Evolutionary conservation across 164 flowering plant genomes (phyloP).

Genomic region (Platanus orientalis): DNA sequence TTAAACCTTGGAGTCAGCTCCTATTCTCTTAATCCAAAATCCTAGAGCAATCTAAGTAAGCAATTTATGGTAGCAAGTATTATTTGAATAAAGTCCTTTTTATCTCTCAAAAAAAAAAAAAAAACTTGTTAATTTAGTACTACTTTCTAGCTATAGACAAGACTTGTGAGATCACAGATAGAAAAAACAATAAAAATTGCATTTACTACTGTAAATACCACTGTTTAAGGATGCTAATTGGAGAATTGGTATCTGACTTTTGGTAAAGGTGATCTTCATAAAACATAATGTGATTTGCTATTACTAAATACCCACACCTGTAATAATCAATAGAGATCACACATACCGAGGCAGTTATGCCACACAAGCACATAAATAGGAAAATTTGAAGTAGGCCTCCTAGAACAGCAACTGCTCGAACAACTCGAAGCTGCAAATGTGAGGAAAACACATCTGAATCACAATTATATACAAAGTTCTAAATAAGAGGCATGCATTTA

Average conservation of each 20-base stretch:
- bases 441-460: constrained; percentile 7
- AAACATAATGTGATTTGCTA: not conserved
- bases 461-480: not conserved
- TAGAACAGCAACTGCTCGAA: constrained; percentile 91
- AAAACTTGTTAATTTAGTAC: too few species aligned
- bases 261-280: not conserved
- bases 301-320: not conserved
- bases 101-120: too few species aligned
- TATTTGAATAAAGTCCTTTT: too few species aligned
- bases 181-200: too few species aligned
- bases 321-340: not conserved
- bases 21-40: too few species aligned
- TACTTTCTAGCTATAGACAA: too few species aligned
- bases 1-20: too few species aligned
- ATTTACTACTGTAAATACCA: too few species aligned
- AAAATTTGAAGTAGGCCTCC: constrained; percentile 92
- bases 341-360: constrained; percentile 82
- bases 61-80: too few species aligned
- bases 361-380: constrained; percentile 91
- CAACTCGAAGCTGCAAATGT: constrained; percentile 79
- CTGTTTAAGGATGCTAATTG: too few species aligned
- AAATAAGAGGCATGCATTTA: not conserved
- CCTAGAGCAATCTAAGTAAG: too few species aligned
- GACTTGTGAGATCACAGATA: too few species aligned
- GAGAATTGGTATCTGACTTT: not conserved